Percentiles rank a stretch among this genome's conserved stretches.
phyloP scores from a whole-genome alignment of 306 rosid genomes.

The Gillenia trifoliata region DNA sequence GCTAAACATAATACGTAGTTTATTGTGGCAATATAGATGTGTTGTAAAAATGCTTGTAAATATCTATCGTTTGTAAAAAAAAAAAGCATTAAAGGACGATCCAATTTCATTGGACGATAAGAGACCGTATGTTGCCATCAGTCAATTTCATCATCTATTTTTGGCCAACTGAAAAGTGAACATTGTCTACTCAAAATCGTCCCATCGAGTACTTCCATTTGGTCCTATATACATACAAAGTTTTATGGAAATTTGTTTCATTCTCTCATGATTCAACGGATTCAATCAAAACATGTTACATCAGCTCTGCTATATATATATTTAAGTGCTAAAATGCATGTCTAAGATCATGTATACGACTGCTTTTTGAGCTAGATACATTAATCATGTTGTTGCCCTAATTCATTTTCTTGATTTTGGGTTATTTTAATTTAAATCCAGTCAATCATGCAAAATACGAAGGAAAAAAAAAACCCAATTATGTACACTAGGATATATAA shows the following conservation, averaged over 20 bases:
- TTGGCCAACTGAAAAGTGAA: neutral
- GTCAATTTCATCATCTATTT: neutral
- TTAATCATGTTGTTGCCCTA: neutral
- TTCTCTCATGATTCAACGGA: neutral
- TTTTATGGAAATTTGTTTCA: neutral
- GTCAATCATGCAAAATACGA: too few species aligned
- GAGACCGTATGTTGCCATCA: neutral
- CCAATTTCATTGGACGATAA: neutral
- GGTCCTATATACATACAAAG: neutral
- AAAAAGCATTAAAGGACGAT: too few species aligned
- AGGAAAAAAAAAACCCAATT: too few species aligned
- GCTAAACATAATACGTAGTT: too few species aligned
- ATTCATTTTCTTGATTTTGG: neutral
- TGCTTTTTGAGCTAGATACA: neutral
- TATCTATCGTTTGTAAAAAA: too few species aligned
- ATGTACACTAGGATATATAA: too few species aligned
- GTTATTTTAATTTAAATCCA: too few species aligned
- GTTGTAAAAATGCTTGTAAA: too few species aligned
- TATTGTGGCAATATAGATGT: too few species aligned
- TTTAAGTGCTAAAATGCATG: neutral
- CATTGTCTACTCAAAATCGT: neutral
- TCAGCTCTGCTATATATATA: neutral
- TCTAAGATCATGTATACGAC: neutral
- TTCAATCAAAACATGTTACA: too few species aligned
- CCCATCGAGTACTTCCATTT: neutral